These are phyloP conservation scores for Clonostachys byssicola DNA, from an alignment of 2,329 filamentous ascomycete genomes.

Conservation along the genomic window DNA sequence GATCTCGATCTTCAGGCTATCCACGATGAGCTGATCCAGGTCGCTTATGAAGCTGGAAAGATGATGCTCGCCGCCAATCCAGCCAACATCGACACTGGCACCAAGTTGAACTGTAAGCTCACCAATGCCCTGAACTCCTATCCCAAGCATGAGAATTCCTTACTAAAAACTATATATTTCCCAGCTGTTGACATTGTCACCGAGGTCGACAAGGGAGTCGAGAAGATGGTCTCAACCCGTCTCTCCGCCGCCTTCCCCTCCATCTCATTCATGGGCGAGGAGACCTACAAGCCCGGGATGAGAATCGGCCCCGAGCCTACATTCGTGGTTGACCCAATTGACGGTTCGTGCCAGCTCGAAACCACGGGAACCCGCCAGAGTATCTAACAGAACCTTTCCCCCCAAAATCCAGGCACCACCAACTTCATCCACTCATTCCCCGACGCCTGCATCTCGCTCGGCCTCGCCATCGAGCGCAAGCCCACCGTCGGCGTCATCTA, in stretches of 20 bases:
- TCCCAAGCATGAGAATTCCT: background rate
- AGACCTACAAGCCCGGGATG: slow-evolving; percentile 68
- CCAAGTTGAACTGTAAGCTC: slow-evolving; percentile 61
- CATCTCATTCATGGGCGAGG: slow-evolving; percentile 68
- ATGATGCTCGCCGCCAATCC: slow-evolving; percentile 62
- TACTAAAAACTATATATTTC: background rate
- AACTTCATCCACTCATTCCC: slow-evolving; percentile 79
- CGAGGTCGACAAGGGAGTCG: slow-evolving; percentile 63
- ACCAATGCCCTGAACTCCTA: background rate
- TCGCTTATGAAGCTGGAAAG: slow-evolving; percentile 60
- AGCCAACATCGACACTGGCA: slow-evolving; percentile 49
- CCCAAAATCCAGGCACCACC: slow-evolving; percentile 43
- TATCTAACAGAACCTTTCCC: background rate
- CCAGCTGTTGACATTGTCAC: slow-evolving; percentile 65
- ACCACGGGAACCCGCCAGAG: background rate
- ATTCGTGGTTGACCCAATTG: slow-evolving; percentile 79
- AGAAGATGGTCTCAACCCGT: slow-evolving; percentile 52
- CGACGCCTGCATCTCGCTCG: slow-evolving; percentile 72
- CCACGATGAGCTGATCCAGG: slow-evolving; percentile 53
- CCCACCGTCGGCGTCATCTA: slow-evolving; percentile 72
- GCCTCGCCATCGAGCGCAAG: slow-evolving; percentile 57
- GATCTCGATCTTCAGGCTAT: slow-evolving; percentile 56
- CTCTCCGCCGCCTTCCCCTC: slow-evolving; percentile 48
- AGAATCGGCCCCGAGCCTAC: slow-evolving; percentile 63
- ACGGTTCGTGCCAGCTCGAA: slow-evolving; percentile 38